Evolutionary conservation across 2,329 filamentous ascomycete species (phyloP), one percentile per base, ranked within the genome.

Genomic region (Colletotrichum horii): DNA sequence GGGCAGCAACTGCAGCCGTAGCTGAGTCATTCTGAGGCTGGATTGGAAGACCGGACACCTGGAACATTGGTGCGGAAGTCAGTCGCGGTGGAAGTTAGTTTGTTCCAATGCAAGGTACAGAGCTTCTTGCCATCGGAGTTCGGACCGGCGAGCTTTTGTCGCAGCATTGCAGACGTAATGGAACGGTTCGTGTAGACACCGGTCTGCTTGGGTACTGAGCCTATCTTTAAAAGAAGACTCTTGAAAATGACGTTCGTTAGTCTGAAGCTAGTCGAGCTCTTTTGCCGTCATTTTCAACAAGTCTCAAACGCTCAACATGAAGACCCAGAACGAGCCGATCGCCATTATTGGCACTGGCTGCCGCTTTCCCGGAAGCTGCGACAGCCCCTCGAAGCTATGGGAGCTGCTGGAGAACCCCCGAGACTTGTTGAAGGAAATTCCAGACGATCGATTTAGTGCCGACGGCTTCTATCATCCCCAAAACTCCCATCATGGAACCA

Each of bases 391-490:
- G 1, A 71, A 71, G 55, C 62, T 75, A 11, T 71, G 24, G 62
- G 52, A 68, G 3, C 55, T 72, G 2, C 3, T 74, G 12, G 24
- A 34, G 1, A n/a, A 65, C 7, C 58, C 68, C 1, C 9, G 26
- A 19, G 58, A 70, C 22, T 16, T 70, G 9, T 19, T 38, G 9
- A 22, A 28, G 0, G 84, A 88, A 52, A 75, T 82, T 2, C 79
- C 81, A 4, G 65, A 75, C 22, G 83, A 86, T 3, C 43, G 70
- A 22, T 71, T 38, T 11, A 67, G 28, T n/a, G 34, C 60, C 8
- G 48, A 71, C 6, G n/a, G 22, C 8, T 71, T 60, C 32, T 56
- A 71, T 14, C 61, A 71, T 3, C 22, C 22, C 6, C n/a, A 43
- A 7, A 48, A 28, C 4, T 56, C 16, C 4, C 36, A 71, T 8